These are phyloP conservation scores for Ascochyta lentis DNA, from an alignment of 2,329 filamentous ascomycete genomes.

Conservation along the genomic window DNA sequence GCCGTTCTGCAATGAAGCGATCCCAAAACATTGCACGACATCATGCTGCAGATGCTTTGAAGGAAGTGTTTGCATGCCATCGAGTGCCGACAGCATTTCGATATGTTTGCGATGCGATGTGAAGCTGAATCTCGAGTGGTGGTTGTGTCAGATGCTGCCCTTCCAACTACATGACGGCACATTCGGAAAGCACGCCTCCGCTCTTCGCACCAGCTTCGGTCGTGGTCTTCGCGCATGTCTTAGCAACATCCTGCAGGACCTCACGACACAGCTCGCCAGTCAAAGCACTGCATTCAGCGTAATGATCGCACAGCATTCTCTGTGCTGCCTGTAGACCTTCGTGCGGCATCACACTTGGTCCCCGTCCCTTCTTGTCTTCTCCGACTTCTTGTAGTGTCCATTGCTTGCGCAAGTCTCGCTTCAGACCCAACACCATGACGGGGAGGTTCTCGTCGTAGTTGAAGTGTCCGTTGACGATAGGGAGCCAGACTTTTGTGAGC, in stretches of 20 bases:
- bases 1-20: background rate
- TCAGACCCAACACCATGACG: conserved; percentile 65
- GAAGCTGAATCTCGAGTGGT: background rate
- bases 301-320: conserved; percentile 66
- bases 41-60: background rate
- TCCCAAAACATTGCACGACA: background rate
- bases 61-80: background rate
- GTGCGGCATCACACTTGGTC: conserved; percentile 58
- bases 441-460: conserved; percentile 60
- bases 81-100: background rate
- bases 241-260: conserved; percentile 67
- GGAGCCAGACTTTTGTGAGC: conserved; percentile 54
- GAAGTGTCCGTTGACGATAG: conserved; percentile 58
- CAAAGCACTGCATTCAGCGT: conserved; percentile 67
- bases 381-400: conserved; percentile 46
- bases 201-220: conserved; percentile 61
- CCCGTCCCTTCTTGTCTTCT: conserved; percentile 46
- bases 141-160: background rate
- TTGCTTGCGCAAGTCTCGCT: conserved; percentile 62
- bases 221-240: conserved; percentile 64
- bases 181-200: conserved; percentile 40
- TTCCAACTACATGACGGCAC: conserved; percentile 24
- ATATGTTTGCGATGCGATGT: background rate
- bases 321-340: conserved; percentile 60
- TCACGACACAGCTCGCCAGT: conserved; percentile 66